phyloP scores from a whole-genome alignment of 2,329 filamentous ascomycete genomes.

The Pyricularia sp. region DNA sequence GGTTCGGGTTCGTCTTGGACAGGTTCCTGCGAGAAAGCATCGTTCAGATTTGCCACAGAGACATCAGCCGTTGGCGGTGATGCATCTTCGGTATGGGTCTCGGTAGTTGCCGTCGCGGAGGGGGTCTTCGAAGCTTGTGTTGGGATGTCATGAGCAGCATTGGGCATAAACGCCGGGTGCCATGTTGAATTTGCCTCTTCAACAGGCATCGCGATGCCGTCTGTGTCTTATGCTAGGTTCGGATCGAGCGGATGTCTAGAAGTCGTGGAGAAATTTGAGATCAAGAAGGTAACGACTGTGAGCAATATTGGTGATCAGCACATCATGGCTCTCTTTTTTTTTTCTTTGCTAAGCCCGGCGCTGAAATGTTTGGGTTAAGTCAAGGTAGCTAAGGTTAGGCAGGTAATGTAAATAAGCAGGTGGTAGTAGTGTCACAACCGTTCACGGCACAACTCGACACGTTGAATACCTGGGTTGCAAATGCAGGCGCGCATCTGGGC shows the following conservation, averaged over 20 bases:
- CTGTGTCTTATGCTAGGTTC: neutral
- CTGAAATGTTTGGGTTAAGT: neutral
- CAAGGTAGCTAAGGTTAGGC: neutral
- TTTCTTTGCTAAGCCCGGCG: too few species aligned
- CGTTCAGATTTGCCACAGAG: neutral
- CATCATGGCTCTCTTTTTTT: neutral
- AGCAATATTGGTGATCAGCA: neutral
- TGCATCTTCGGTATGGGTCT: neutral
- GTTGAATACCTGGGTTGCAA: neutral
- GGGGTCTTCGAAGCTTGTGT: neutral
- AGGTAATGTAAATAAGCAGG: neutral
- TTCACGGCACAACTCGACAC: neutral
- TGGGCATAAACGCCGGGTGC: slow-evolving; percentile 43
- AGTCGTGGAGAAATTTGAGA: neutral
- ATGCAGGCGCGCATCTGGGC: neutral
- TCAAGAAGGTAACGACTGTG: neutral
- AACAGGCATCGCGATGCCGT: slow-evolving; percentile 26
- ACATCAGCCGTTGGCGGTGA: neutral
- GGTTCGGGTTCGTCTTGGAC: neutral
- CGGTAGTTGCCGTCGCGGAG: neutral
- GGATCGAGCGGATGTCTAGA: neutral
- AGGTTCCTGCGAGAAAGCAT: neutral
- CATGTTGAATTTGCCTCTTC: slow-evolving; percentile 33
- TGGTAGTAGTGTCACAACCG: neutral
- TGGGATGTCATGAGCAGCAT: slow-evolving; percentile 19